Conservation (phyloP, 257 asterid genomes). For the Solanum tarijense region DNA sequence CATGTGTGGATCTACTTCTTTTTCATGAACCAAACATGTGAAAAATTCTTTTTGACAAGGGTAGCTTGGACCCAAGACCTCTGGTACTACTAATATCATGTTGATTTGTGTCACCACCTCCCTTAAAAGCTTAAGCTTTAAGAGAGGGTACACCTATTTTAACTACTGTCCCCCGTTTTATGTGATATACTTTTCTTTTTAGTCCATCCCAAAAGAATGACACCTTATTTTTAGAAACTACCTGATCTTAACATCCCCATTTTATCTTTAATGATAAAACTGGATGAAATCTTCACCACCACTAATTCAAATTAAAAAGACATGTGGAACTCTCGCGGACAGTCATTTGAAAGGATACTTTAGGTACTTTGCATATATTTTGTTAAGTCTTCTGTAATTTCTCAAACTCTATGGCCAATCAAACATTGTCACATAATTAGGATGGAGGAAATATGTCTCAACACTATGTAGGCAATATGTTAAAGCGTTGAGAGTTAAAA, state of each 20-base stretch:
- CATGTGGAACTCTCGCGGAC: neutral
- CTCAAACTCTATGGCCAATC: neutral
- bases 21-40: neutral
- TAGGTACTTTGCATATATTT: neutral
- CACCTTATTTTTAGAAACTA: neutral
- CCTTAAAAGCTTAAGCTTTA: neutral
- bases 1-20: neutral
- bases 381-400: neutral
- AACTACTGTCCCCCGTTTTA: neutral
- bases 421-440: neutral
- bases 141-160: neutral
- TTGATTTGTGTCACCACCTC: neutral
- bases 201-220: neutral
- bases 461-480: neutral
- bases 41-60: neutral
- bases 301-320: neutral
- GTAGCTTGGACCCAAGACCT: neutral
- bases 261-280: neutral
- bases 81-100: neutral
- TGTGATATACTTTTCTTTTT: neutral
- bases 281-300: neutral
- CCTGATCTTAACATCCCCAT: neutral
- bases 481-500: neutral
- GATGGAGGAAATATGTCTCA: neutral
- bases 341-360: neutral